Evolutionary conservation across 306 rosid genomes (phyloP).

Genomic region (Malus asiatica): DNA sequence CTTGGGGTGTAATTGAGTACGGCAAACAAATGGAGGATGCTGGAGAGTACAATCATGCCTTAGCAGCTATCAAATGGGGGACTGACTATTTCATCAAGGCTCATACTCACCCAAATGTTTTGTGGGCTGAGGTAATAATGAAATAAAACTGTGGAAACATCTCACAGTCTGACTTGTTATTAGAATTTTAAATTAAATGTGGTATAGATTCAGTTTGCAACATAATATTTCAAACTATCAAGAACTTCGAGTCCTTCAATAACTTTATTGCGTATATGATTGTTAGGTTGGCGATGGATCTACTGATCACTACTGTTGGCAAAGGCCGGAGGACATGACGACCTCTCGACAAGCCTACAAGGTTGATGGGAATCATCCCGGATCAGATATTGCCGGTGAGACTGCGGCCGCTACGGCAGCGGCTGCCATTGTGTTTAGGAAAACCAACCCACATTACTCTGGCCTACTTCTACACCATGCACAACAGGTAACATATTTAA

Average conservation of each 20-base stretch:
- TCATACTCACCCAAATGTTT: slow-evolving; percentile 58
- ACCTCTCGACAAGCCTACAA: slow-evolving; percentile 68
- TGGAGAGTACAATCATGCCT: slow-evolving; percentile 62
- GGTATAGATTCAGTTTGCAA: background rate
- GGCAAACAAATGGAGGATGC: slow-evolving; percentile 34
- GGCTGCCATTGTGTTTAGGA: slow-evolving; percentile 61
- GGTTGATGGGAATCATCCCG: slow-evolving; percentile 52
- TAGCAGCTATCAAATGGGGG: slow-evolving; percentile 89
- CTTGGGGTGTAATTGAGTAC: slow-evolving; percentile 72
- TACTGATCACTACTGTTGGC: slow-evolving; percentile 94
- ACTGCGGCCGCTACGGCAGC: slow-evolving; percentile 74
- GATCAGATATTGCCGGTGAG: slow-evolving; percentile 73
- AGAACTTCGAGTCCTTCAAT: background rate
- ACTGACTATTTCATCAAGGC: slow-evolving; percentile 88
- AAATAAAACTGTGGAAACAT: background rate
- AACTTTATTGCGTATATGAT: background rate
- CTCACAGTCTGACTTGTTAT: background rate
- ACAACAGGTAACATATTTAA: slow-evolving; percentile 40
- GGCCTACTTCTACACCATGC: slow-evolving; percentile 74
- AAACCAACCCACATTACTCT: slow-evolving; percentile 70
- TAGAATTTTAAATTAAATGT: background rate
- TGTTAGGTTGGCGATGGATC: slow-evolving; percentile 73
- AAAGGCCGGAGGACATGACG: slow-evolving; percentile 84
- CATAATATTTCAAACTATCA: background rate
- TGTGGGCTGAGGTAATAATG: slow-evolving; percentile 56